These are phyloP conservation scores for Toxicodendron radicans DNA, from an alignment of 345 rosid species.

Conservation along the genomic window DNA sequence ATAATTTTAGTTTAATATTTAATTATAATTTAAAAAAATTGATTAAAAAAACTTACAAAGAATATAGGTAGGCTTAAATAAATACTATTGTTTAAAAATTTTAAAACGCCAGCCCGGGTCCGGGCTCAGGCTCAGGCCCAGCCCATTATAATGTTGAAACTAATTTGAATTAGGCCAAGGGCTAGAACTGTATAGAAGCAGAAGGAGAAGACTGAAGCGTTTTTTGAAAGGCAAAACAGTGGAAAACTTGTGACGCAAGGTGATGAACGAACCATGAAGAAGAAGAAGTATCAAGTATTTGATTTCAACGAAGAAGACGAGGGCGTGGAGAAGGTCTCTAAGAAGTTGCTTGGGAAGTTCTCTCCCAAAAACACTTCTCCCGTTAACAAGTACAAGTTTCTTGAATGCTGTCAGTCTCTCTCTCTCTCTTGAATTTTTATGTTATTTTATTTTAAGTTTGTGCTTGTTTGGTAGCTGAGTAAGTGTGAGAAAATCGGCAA, in stretches of 20 bases:
- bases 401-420: slow-evolving; percentile 40
- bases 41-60: too few relatives aligned
- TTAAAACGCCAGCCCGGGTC: too few relatives aligned
- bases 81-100: too few relatives aligned
- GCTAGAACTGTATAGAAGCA: too few relatives aligned
- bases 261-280: slow-evolving; percentile 27
- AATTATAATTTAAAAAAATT: too few relatives aligned
- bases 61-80: too few relatives aligned
- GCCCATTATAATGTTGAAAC: too few relatives aligned
- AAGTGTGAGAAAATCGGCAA: slow-evolving; percentile 8
- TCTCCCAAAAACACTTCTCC: slow-evolving; percentile 16
- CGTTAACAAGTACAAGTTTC: slow-evolving; percentile 38
- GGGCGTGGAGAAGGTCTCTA: slow-evolving; percentile 31
- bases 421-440: not conserved
- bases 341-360: slow-evolving; percentile 28
- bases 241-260: not conserved
- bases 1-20: too few relatives aligned
- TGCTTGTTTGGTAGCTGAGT: slow-evolving; percentile 13
- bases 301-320: slow-evolving; percentile 50
- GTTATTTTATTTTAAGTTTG: not conserved
- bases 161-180: too few relatives aligned
- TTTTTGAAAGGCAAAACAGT: too few relatives aligned
- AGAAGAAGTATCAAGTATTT: slow-evolving; percentile 31
- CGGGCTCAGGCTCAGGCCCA: too few relatives aligned
- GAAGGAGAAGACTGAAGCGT: too few relatives aligned